phyloP scores from a whole-genome alignment of 371 early-diverging fungal species.

The Apophysomyces ossiformis region DNA sequence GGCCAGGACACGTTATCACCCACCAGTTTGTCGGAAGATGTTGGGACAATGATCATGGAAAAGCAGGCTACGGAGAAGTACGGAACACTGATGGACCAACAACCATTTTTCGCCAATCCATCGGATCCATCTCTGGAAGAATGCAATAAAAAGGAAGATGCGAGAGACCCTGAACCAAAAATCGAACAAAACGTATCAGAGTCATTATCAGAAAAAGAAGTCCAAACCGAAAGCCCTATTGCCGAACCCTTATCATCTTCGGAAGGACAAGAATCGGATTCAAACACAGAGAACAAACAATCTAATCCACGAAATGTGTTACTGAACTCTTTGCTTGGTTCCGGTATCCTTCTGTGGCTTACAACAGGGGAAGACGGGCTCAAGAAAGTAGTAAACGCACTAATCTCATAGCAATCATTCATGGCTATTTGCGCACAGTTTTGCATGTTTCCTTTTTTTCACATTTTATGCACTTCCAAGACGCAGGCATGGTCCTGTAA shows the following conservation, averaged over 20 bases:
- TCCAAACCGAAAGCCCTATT: background rate
- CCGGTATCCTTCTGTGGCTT: background rate
- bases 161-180: background rate
- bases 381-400: background rate
- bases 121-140: no score
- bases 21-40: background rate
- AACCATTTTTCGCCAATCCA: no score
- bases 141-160: background rate
- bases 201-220: background rate
- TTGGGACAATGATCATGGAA: background rate
- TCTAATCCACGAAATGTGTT: background rate
- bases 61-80: background rate
- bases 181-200: background rate
- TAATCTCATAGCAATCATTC: background rate
- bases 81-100: background rate
- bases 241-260: background rate
- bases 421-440: background rate
- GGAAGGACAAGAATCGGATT: background rate
- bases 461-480: background rate
- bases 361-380: slow-evolving; percentile 1
- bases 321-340: background rate
- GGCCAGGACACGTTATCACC: slow-evolving; percentile 12
- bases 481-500: background rate
- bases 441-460: background rate
- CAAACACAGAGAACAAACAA: background rate